phyloP scores from a whole-genome alignment of 345 rosid species.

The Dovyalis caffra region DNA sequence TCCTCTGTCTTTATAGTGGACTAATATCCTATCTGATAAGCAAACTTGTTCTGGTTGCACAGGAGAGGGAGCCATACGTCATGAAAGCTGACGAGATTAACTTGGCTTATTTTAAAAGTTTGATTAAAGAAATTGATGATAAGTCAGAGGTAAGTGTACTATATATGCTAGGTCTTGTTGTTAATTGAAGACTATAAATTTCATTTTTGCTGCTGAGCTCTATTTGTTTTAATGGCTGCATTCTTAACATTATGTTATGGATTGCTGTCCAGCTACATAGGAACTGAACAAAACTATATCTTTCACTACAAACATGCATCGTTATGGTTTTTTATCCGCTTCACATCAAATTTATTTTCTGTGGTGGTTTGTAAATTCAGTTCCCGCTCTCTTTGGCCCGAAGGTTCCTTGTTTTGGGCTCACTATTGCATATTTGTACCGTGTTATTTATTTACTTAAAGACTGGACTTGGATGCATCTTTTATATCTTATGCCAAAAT shows the following conservation, averaged over 20 bases:
- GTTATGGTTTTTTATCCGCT: too few species aligned
- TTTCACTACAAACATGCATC: too few species aligned
- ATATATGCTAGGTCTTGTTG: background rate
- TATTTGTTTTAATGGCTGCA: background rate
- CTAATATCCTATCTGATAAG: background rate
- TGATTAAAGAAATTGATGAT: constrained; percentile 29
- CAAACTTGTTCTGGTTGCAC: background rate
- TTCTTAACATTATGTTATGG: background rate
- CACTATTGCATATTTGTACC: too few species aligned
- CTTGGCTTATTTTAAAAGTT: constrained; percentile 21
- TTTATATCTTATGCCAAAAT: too few species aligned
- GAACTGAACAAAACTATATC: background rate
- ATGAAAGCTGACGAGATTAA: constrained; percentile 38
- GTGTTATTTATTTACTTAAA: too few species aligned
- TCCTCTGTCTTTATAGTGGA: background rate
- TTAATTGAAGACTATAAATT: background rate
- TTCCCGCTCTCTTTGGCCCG: too few species aligned
- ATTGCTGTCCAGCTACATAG: background rate
- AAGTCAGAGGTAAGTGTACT: constrained; percentile 28
- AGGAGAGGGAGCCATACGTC: constrained; percentile 61
- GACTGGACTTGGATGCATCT: too few species aligned
- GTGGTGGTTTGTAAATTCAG: too few species aligned
- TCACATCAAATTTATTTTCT: too few species aligned
- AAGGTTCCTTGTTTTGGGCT: too few species aligned
- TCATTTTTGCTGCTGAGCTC: background rate